phyloP scores from a whole-genome alignment of 352 stramenopile species.

The Phytophthora capsici region DNA sequence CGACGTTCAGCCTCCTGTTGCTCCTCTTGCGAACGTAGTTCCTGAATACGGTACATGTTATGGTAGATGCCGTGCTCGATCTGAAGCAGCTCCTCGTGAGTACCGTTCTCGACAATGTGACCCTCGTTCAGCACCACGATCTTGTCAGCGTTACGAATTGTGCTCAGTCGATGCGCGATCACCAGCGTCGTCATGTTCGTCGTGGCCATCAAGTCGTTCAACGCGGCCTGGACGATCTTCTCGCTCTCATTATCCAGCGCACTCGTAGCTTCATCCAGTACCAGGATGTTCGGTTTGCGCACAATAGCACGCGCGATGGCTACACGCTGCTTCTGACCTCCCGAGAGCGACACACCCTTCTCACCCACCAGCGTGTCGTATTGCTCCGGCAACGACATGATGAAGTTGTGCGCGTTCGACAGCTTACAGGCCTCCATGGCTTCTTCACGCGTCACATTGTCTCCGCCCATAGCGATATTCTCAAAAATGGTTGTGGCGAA shows the following conservation, averaged over 20 bases:
- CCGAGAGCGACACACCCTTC: constrained; percentile 84
- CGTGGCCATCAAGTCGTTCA: constrained; percentile 31
- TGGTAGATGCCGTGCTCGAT: constrained; percentile 28
- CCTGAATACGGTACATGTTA: constrained; percentile 39
- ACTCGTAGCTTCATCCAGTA: constrained; percentile 70
- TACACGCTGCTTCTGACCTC: constrained; percentile 54
- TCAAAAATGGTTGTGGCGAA: constrained; percentile 89
- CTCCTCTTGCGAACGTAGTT: constrained; percentile 15
- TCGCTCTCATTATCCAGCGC: constrained; percentile 53
- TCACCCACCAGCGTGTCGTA: constrained; percentile 75
- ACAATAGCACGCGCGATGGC: constrained; percentile 63
- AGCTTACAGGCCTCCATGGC: constrained; percentile 68
- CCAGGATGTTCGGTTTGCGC: constrained; percentile 52
- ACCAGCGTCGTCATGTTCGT: constrained; percentile 41
- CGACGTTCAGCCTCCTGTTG: constrained; percentile 9
- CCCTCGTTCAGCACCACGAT: constrained; percentile 59
- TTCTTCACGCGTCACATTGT: constrained; percentile 65
- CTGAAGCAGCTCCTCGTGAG: constrained; percentile 44
- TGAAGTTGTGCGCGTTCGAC: constrained; percentile 61
- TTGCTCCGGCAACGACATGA: constrained; percentile 84
- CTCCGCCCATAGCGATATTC: constrained; percentile 88
- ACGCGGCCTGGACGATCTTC: constrained; percentile 30
- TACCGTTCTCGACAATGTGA: constrained; percentile 49
- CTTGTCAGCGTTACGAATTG: constrained; percentile 52
- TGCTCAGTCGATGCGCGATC: constrained; percentile 55